Percentiles rank a stretch among this genome's conserved stretches.
phyloP scores from a whole-genome alignment of 2,329 filamentous ascomycete species.

The Pseudogymnoascus verrucosus region DNA sequence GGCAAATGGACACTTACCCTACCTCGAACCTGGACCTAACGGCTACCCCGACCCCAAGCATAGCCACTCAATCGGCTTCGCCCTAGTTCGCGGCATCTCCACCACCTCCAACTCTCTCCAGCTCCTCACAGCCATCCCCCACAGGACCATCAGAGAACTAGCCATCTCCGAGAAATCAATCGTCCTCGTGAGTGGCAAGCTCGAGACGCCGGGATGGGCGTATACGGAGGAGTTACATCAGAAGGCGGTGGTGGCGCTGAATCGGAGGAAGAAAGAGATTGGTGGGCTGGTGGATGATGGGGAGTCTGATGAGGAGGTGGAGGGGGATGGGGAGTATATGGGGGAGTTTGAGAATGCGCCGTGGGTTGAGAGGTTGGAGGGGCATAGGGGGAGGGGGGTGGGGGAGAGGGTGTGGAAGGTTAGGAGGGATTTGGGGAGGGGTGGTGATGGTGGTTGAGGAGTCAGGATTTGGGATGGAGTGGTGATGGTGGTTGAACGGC shows the following conservation, averaged over 20 bases:
- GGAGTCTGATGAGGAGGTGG: slow-evolving; percentile 8
- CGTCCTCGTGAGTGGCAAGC: slow-evolving; percentile 59
- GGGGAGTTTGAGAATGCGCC: slow-evolving; percentile 35
- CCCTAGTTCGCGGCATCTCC: slow-evolving; percentile 64
- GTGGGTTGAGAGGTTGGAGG: slow-evolving; percentile 52
- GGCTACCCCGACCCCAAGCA: slow-evolving; percentile 50
- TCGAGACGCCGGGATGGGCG: slow-evolving; percentile 62
- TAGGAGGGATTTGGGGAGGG: slow-evolving; percentile 47
- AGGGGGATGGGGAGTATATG: slow-evolving; percentile 14
- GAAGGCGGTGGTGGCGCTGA: slow-evolving; percentile 15
- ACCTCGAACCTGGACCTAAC: slow-evolving; percentile 48
- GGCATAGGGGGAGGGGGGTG: slow-evolving; percentile 46
- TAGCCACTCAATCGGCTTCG: slow-evolving; percentile 55
- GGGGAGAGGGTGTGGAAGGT: slow-evolving; percentile 58
- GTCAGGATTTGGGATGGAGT: no score
- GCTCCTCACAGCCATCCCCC: slow-evolving; percentile 53
- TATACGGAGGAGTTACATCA: slow-evolving; percentile 56
- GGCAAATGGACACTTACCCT: slow-evolving; percentile 50
- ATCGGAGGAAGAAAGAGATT: slow-evolving; percentile 12
- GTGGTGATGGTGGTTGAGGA: not conserved
- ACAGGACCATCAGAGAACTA: slow-evolving; percentile 33
- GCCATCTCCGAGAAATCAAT: slow-evolving; percentile 39
- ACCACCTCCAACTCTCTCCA: slow-evolving; percentile 45
- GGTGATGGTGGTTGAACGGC: not conserved
- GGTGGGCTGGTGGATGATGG: slow-evolving; percentile 9